Conservation (phyloP, 2,329 filamentous ascomycete genomes). For the Lecanicillium sp. region DNA sequence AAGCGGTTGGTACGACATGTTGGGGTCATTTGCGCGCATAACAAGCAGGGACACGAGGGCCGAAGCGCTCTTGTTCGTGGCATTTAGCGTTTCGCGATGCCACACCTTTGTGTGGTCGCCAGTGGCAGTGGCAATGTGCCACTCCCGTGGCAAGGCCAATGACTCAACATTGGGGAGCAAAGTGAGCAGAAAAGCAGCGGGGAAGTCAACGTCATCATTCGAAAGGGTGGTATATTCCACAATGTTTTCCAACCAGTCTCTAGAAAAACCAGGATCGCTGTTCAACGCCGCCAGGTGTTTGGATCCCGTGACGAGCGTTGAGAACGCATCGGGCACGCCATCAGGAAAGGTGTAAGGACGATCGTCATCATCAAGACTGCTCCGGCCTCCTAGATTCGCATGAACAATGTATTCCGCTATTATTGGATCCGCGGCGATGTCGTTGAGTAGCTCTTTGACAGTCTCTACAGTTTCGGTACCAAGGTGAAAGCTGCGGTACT, state of each 20-base stretch:
- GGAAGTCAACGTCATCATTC: neutral
- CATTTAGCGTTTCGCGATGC: too few relatives aligned
- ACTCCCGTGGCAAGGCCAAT: neutral
- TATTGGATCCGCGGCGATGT: neutral
- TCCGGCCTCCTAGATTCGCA: neutral
- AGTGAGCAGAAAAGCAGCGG: neutral
- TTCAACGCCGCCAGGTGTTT: neutral
- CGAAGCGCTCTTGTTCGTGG: too few relatives aligned
- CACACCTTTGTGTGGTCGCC: too few relatives aligned
- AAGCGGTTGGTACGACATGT: neutral
- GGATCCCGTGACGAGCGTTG: neutral
- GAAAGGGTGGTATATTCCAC: neutral
- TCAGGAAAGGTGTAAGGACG: too few relatives aligned
- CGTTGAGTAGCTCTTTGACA: constrained; percentile 1
- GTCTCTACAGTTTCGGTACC: neutral
- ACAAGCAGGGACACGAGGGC: neutral
- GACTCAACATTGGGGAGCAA: constrained; percentile 5
- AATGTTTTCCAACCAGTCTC: neutral
- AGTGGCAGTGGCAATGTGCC: neutral
- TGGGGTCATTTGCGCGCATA: neutral
- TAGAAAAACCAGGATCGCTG: too few relatives aligned
- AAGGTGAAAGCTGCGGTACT: constrained; percentile 1
- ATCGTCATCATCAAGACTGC: neutral
- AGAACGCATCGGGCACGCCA: neutral
- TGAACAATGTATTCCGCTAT: constrained; percentile 8